Evolutionary conservation across 208 protist species (phyloP), one percentile per base, ranked within the genome.

Genomic region (Naegleria gruberi): DNA sequence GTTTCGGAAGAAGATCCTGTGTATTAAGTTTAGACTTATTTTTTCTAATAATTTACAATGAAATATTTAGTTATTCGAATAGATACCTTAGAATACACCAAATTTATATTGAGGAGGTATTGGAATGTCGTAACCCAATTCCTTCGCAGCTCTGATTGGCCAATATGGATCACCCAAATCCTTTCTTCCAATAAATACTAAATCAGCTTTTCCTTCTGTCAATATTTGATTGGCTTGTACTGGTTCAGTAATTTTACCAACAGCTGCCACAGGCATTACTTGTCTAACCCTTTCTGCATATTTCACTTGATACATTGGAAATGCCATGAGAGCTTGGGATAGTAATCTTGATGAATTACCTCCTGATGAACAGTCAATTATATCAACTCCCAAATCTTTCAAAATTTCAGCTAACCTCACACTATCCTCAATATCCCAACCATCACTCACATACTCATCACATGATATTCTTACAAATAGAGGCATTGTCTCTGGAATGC

Each of bases 121-220:
- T 45, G 93, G 88, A 45, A 92, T 51, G 40, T 94, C 57, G n/a
- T 91, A 8, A 23, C 74, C 73, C 19, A 94, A 43, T 82, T 87
- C 57, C 40, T 88, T 47, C 5, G 92, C 92, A 5, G 89, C 89
- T 43, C 88, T 89, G 0, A 92, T 19, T 37, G 92, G 40, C 91
- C 91, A 94, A 44, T 51, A 91, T 93, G 92, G 92, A 86, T 94
- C 74, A 17, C 91, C 47, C 42, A 94, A 74, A 26, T 90, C 73
- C 41, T 81, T 41, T 44, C 92, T 65, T 26, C 34, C 92, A 8
- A 91, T 4, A 3, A 91, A 55, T 12, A 93, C 82, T 4, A 94
- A 10, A 44, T 94, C 92, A 6, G 89, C 87, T 45, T 57, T 26
- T 30, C 87, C n/a, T 47, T 94, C 19, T 45, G 89, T 65, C 7